A percentile compares a stretch with the other conserved stretches of the same genome.
These are phyloP conservation scores for Phytophthora pluvialis DNA, from an alignment of 352 stramenopile species.

Conservation along the genomic window DNA sequence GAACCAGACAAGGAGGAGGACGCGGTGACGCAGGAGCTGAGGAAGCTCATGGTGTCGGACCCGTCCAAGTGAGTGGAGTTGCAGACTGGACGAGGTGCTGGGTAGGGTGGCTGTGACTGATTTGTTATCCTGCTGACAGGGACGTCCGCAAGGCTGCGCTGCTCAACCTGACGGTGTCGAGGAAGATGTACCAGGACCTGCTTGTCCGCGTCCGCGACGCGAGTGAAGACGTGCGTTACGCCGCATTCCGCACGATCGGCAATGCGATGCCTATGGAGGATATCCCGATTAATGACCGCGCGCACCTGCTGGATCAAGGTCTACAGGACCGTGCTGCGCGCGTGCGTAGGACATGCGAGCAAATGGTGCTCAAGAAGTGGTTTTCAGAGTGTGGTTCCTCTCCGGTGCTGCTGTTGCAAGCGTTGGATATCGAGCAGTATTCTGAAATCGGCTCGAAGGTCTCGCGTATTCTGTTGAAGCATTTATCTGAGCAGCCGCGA, in stretches of 20 bases:
- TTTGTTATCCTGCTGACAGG: conserved; percentile 30
- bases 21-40: conserved; percentile 50
- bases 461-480: conserved; percentile 53
- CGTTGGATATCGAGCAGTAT: conserved; percentile 72
- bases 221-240: conserved; percentile 68
- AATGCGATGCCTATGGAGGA: conserved; percentile 52
- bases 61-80: conserved; percentile 71
- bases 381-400: conserved; percentile 62
- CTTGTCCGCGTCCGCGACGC: conserved; percentile 81
- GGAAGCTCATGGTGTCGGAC: conserved; percentile 71
- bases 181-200: conserved; percentile 55
- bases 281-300: conserved; percentile 70
- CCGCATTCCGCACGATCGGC: conserved; percentile 63
- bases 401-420: conserved; percentile 58
- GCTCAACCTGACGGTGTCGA: conserved; percentile 53
- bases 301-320: conserved; percentile 77
- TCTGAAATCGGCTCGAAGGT: conserved; percentile 56
- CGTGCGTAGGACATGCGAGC: conserved; percentile 63
- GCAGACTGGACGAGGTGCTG: not conserved
- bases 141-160: conserved; percentile 75
- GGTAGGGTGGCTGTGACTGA: not conserved
- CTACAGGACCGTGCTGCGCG: conserved; percentile 66
- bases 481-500: conserved; percentile 47
- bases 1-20: conserved; percentile 34
- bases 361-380: conserved; percentile 78